Base-by-base conservation (phyloP, 768 basidiomycete genomes). In the Suillus lakei region DNA sequence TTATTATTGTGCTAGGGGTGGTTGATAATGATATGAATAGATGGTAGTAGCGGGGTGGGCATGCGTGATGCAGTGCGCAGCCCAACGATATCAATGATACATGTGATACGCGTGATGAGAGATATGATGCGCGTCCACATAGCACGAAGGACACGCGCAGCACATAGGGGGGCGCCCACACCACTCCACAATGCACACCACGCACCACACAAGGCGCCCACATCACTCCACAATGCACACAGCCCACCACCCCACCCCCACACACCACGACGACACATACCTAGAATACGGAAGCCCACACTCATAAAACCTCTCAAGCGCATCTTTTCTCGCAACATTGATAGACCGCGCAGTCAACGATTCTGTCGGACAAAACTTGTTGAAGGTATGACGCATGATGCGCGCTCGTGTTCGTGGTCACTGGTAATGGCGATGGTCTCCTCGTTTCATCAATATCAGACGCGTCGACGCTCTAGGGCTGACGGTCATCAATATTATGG, bases 221-320 rank as follows among this genome's bases (percentile, higher is more conserved):
- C 8, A 34, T n/a, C n/a, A n/a, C 50, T 9, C 6, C 28, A 28
- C 50, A 6, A 15, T 16, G 23, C 15, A 16, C 50, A 7, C 50
- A n/a, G 18, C 6, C 15, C 21, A n/a, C 48, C 26, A 16, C 39
- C 16, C 15, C 39, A 34, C 34, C 6, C 34, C 16, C 50, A 28
- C 16, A 9, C 18, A 7, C 3, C 9, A 18, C 9, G 9, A 18
- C 74, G 62, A 4, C 32, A 50, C 50, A 50, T 65, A 77, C 77
- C 73, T 78, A 48, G 77, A 77, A 68, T 76, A 79, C 64, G 78
- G 72, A 68, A 79, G 78, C 62, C 77, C 76, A 7, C 63, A 23
- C 32, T 63, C 66, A 50, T 69, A 76, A 46, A 66, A 68, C 66
- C 69, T 70, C 28, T 67, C 46, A 39, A 77, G 38, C 32, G 64